Base-by-base conservation (phyloP, 169 alveolate genomes). In the Neospora caninum region DNA sequence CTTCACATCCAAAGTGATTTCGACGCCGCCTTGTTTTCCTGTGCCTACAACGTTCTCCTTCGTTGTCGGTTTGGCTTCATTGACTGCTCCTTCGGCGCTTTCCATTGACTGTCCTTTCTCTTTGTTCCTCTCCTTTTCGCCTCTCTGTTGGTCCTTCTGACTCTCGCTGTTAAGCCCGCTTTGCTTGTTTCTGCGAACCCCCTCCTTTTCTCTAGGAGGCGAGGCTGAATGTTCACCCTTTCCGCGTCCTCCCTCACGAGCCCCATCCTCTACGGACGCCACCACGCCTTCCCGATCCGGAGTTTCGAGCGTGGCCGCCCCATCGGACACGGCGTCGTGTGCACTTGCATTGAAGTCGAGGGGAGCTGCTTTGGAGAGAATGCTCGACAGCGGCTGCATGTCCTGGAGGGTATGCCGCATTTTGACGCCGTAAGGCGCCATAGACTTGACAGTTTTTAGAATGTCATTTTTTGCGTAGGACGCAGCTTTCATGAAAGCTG, bases 371-470 rank as follows among this genome's bases (percentile, higher is more conserved):
- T 16, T 29, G 34, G 73, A 64, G 1, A 29, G 31, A 22, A 4
- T 22, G 73, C 31, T 16, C 34, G 73, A 64, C 4, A 64, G 73
- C 25, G 73, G 73, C 86, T 78, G 86, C 86, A 78, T 78, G 45
- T 78, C 86, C 86, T 78, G 86, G 1, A 78, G 86, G 49, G 45
- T n/a, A n/a, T 38, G 89, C 9, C 67, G 38, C 89, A 38, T 82
- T 27, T 82, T 49, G 67, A 43, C 89, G 10, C 69, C 89, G 67
- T 82, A 42, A 9, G 89, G 89, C n/a, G 53, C 89, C 89, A 82
- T 38, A 1, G 89, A 41, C 67, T 82, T 39, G 41, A 82, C 36
- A 7, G 64, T 42, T 41, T 42, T 82, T 7, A 41, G 18, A 18
- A 82, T 82, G 67, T 82, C 89, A 20, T 42, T 38, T 39, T 43